Evolutionary conservation across 345 rosid genomes (phyloP).

Genomic region (Ceriops decandra): DNA sequence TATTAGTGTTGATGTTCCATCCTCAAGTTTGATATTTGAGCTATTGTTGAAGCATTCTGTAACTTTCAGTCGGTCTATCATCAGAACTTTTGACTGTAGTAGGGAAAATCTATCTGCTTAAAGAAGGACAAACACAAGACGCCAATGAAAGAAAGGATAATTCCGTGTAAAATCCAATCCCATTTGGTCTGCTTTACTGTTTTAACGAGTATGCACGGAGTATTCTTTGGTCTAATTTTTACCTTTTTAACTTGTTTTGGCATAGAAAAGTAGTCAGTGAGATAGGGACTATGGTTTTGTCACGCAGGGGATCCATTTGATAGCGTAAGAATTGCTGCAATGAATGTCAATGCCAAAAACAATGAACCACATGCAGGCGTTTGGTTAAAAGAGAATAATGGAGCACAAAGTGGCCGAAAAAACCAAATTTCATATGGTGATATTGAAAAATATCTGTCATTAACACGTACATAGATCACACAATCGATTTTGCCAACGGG

Average conservation of each 20-base stretch:
- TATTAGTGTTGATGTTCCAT: conserved; percentile 16
- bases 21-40: conserved; percentile 14
- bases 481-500: conserved; percentile 16
- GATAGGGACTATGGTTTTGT: no score
- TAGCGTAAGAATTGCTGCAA: no score
- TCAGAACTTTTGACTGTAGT: no score
- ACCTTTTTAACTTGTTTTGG: no score
- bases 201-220: no score
- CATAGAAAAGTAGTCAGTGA: background rate
- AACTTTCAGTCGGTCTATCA: no score
- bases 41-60: background rate
- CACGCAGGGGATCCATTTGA: no score
- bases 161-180: conserved; percentile 6
- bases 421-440: conserved; percentile 12
- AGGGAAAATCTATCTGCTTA: background rate
- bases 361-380: conserved; percentile 20
- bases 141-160: background rate
- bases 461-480: background rate
- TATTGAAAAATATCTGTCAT: background rate
- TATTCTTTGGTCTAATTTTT: no score
- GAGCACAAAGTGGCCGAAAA: conserved; percentile 3
- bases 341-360: conserved; percentile 8
- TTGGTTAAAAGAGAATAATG: conserved; percentile 10
- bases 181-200: no score
- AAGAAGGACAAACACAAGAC: no score